Evolutionary conservation across 1,284 basidiomycete genomes (phyloP).

Genomic region (Moesziomyces parantarcticus): DNA sequence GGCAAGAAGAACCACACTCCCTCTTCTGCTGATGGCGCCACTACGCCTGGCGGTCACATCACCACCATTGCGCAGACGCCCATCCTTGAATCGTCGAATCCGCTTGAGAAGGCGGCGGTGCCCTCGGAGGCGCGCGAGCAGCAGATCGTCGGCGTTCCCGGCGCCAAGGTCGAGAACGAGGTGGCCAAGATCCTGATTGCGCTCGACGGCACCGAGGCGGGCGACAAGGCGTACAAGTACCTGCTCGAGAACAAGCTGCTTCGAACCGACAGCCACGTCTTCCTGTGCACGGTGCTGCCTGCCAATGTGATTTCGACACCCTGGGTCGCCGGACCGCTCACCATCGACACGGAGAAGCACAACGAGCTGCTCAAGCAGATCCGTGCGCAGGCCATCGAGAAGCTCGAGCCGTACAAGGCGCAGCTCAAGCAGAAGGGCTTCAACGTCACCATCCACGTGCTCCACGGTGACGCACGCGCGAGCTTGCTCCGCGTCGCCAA

Average conservation of each 20-base stretch:
- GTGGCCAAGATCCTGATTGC: slow-evolving; percentile 60
- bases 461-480: slow-evolving; percentile 61
- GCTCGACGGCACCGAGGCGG: slow-evolving; percentile 64
- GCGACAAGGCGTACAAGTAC: slow-evolving; percentile 63
- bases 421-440: slow-evolving; percentile 57
- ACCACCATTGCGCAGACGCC: slow-evolving; percentile 62
- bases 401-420: slow-evolving; percentile 60
- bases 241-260: slow-evolving; percentile 55
- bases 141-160: slow-evolving; percentile 60
- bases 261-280: slow-evolving; percentile 53
- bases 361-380: slow-evolving; percentile 62
- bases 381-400: slow-evolving; percentile 58
- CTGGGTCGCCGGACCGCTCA: slow-evolving; percentile 63
- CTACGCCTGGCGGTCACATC: slow-evolving; percentile 34
- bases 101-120: slow-evolving; percentile 57
- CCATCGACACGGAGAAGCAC: slow-evolving; percentile 63
- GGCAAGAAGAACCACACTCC: slow-evolving; percentile 19
- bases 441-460: slow-evolving; percentile 62
- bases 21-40: slow-evolving; percentile 24
- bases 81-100: slow-evolving; percentile 61
- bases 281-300: slow-evolving; percentile 62
- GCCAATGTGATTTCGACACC: slow-evolving; percentile 61
- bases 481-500: slow-evolving; percentile 54
- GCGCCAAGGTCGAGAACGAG: slow-evolving; percentile 40
- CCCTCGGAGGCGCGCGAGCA: slow-evolving; percentile 63